Conservation (phyloP, 495 filamentous ascomycete species). For the Penicillium ochrochloron region DNA sequence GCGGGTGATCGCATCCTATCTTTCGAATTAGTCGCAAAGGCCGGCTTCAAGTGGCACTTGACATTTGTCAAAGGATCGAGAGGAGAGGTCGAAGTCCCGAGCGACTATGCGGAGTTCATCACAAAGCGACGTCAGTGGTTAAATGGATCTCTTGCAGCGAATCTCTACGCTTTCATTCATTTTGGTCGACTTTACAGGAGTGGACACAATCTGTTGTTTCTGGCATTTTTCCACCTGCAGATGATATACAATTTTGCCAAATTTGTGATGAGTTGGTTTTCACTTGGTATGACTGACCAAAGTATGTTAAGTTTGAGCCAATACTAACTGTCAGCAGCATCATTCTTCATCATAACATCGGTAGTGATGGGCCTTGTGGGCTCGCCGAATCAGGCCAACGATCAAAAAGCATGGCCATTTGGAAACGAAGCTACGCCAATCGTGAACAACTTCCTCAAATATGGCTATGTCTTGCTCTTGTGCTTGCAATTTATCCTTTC, state of each 20-base stretch:
- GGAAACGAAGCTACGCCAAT: constrained; percentile 79
- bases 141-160: constrained; percentile 95
- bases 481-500: constrained; percentile 93
- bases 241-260: constrained; percentile 89
- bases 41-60: constrained; percentile 97
- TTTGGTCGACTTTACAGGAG: constrained; percentile 96
- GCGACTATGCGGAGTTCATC: constrained; percentile 91
- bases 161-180: constrained; percentile 94
- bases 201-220: constrained; percentile 87
- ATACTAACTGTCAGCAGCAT: constrained; percentile 46
- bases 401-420: constrained; percentile 66
- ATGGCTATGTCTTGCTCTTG: constrained; percentile 83
- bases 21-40: constrained; percentile 96
- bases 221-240: constrained; percentile 94
- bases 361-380: constrained; percentile 97
- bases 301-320: too few species aligned
- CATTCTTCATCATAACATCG: constrained; percentile 91
- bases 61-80: constrained; percentile 98
- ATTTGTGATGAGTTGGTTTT: constrained; percentile 91
- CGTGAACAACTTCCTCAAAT: constrained; percentile 87
- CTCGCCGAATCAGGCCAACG: constrained; percentile 55
- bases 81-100: constrained; percentile 95
- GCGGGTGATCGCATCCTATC: constrained; percentile 98
- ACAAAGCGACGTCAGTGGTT: constrained; percentile 93
- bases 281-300: constrained; percentile 63